A percentile compares a stretch with the other conserved stretches of the same genome.
These are phyloP conservation scores for Glomus cerebriforme DNA, from an alignment of 192 early-diverging fungal species.

Conservation along the genomic window DNA sequence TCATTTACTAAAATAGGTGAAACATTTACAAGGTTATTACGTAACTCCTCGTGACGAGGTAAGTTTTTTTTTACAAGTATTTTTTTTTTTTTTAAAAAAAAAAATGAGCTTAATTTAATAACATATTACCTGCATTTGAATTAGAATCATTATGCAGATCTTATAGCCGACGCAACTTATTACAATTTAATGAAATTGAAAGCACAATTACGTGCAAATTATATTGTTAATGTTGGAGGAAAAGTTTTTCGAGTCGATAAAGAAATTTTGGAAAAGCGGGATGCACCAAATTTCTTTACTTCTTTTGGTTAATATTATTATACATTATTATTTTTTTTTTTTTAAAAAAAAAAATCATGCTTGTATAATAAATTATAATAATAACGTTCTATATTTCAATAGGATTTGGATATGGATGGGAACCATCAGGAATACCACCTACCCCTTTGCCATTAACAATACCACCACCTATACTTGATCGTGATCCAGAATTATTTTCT, in stretches of 20 bases:
- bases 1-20: constrained; percentile 27
- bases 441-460: background rate
- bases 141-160: constrained; percentile 43
- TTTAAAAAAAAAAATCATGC: background rate
- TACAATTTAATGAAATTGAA: constrained; percentile 39
- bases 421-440: background rate
- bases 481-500: constrained; percentile 56
- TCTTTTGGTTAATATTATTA: constrained; percentile 38
- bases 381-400: background rate
- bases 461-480: constrained; percentile 43
- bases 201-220: constrained; percentile 33
- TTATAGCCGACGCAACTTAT: constrained; percentile 40
- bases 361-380: background rate
- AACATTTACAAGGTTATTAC: constrained; percentile 58
- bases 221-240: constrained; percentile 56
- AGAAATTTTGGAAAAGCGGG: constrained; percentile 47
- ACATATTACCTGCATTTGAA: background rate
- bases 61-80: constrained; percentile 35
- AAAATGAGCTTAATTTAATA: no score
- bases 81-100: constrained; percentile 12
- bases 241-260: constrained; percentile 51
- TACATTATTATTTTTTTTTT: constrained; percentile 35
- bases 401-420: constrained; percentile 24
- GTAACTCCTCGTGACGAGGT: constrained; percentile 47
- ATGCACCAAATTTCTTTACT: constrained; percentile 45